Base-by-base conservation (phyloP, 1,139 yeast species). In the Nadsonia starkeyi-henricii region DNA sequence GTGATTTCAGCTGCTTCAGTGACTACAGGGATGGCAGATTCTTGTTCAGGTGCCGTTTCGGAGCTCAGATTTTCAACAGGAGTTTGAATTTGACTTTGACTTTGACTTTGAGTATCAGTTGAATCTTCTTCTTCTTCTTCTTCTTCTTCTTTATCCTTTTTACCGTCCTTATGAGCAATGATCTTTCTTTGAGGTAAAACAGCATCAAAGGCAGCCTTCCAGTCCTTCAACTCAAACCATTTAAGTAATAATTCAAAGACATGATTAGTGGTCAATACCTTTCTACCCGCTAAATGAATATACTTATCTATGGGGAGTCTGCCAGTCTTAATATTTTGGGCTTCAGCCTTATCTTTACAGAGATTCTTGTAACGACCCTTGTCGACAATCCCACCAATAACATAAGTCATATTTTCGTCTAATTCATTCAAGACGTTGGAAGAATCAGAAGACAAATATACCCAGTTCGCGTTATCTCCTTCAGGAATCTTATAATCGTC, bases 351-450 rank as follows among this genome's bases (percentile, higher is more conserved):
- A 55, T 83, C 74, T 50, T 78, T 73, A 64, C 98, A 91, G 47
- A 91, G 66, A 53, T 73, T 72, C 65, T 89, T 89, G 69, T 91
- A 84, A 56, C 97, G 75, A 54, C 94, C 94, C 64, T 89, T 91
- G 64, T 91, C 98, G 8, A 91, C 97, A 49, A 91, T 89, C 0
- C 98, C 98, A 9, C 98, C 98, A 48, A 91, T 79, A 45, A 89
- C 77, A 58, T 91, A 91, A 0, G 93, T 83, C 62, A 74, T 73
- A 3, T 79, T 81, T 3, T 79, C 77, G 52, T 81, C 79, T 47
- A 91, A 68, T 12, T 67, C 70, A 19, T 74, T 76, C 37, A 83
- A 66, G 20, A 75, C 74, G 26, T 83, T 83, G 18, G 81, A 84
- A 0, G 95, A 81, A 58, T 91, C 98, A 0, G 97, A 95, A 1